These are phyloP conservation scores for Blastobotrys apis DNA, from an alignment of 1,139 yeast genomes.

Conservation along the genomic window DNA sequence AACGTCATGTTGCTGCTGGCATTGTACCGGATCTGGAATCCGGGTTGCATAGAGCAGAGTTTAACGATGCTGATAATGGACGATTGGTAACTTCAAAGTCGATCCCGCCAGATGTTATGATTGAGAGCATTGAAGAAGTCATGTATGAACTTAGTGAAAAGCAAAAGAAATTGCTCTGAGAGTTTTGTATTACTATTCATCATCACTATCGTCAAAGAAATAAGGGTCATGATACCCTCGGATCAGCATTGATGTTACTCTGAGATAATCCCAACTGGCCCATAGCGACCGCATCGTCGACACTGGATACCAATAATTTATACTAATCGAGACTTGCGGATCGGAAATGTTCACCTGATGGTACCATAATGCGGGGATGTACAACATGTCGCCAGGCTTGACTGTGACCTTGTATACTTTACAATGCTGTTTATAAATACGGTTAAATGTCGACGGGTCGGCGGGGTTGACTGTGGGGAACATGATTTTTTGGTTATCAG, in stretches of 20 bases:
- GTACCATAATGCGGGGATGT: slow-evolving; percentile 41
- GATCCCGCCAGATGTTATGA: slow-evolving; percentile 34
- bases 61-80: slow-evolving; percentile 71
- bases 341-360: slow-evolving; percentile 36
- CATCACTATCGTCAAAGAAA: slow-evolving; percentile 23
- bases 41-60: slow-evolving; percentile 59
- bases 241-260: slow-evolving; percentile 26
- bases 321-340: slow-evolving; percentile 30
- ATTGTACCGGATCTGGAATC: slow-evolving; percentile 51
- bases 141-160: neutral
- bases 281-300: slow-evolving; percentile 28
- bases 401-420: slow-evolving; percentile 31
- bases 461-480: slow-evolving; percentile 37
- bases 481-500: slow-evolving; percentile 20
- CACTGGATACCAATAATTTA: slow-evolving; percentile 39
- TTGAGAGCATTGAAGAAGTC: slow-evolving; percentile 24
- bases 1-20: slow-evolving; percentile 69
- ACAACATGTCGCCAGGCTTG: slow-evolving; percentile 38
- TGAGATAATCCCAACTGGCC: slow-evolving; percentile 34
- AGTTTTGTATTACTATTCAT: neutral
- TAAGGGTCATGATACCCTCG: slow-evolving; percentile 30
- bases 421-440: slow-evolving; percentile 21
- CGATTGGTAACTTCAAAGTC: slow-evolving; percentile 47
- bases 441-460: slow-evolving; percentile 20
- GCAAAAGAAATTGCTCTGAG: neutral